Conservation (phyloP, 805 yeast genomes). For the Metschnikowia arizonensis region DNA sequence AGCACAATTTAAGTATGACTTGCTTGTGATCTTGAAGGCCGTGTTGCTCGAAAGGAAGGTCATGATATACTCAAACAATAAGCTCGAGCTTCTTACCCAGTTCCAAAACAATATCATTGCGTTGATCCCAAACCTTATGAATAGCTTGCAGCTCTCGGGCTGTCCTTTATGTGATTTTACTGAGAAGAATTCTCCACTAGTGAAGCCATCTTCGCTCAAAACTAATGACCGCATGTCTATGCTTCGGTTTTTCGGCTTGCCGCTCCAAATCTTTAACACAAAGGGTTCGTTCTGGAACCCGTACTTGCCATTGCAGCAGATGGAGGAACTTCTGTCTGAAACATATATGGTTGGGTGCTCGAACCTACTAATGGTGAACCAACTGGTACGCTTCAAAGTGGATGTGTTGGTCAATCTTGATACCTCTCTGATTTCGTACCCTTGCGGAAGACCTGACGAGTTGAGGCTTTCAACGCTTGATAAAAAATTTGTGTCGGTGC, state of each 20-base stretch:
- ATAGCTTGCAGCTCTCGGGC: constrained; percentile 71
- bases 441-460: constrained; percentile 33
- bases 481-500: constrained; percentile 65
- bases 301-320: constrained; percentile 88
- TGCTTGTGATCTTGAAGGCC: constrained; percentile 69
- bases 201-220: constrained; percentile 61
- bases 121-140: constrained; percentile 74
- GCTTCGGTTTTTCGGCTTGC: constrained; percentile 78
- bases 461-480: constrained; percentile 46
- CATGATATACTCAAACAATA: constrained; percentile 67
- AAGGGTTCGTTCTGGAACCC: constrained; percentile 88
- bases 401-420: constrained; percentile 76
- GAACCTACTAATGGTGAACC: constrained; percentile 72
- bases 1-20: constrained; percentile 51
- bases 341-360: constrained; percentile 84
- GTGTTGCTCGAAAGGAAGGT: constrained; percentile 70
- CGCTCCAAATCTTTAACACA: constrained; percentile 75
- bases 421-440: constrained; percentile 45
- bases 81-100: constrained; percentile 75
- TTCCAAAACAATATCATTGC: constrained; percentile 81
- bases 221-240: constrained; percentile 77
- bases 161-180: constrained; percentile 62
- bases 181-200: constrained; percentile 45
- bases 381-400: constrained; percentile 50
- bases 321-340: constrained; percentile 65